These are phyloP conservation scores for Marasmius sp. DNA, from an alignment of 1,284 basidiomycete genomes.

Conservation along the genomic window DNA sequence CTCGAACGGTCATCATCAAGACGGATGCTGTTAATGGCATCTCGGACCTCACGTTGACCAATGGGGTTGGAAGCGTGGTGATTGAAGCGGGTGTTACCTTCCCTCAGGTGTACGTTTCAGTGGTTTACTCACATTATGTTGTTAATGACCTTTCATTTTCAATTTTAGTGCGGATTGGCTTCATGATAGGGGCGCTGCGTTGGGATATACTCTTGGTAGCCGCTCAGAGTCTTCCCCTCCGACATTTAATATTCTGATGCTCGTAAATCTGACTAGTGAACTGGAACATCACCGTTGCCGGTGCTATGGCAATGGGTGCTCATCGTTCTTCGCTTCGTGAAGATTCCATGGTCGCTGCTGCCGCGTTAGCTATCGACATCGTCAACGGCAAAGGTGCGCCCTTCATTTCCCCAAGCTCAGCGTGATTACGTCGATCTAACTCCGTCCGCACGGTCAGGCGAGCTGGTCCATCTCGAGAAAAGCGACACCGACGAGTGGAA, in stretches of 20 bases:
- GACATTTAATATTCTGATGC: neutral
- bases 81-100: constrained; percentile 35
- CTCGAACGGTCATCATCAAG: constrained; percentile 32
- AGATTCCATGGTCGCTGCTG: constrained; percentile 33
- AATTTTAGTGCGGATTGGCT: constrained; percentile 31
- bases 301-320: constrained; percentile 36
- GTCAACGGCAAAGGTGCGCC: constrained; percentile 32
- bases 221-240: neutral
- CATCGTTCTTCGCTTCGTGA: constrained; percentile 35
- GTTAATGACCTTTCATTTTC: neutral
- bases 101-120: constrained; percentile 28
- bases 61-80: constrained; percentile 27
- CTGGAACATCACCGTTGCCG: constrained; percentile 37
- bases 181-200: constrained; percentile 29
- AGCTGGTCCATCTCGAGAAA: constrained; percentile 30
- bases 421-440: neutral
- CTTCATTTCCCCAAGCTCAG: neutral
- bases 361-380: constrained; percentile 32
- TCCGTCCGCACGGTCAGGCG: constrained; percentile 18
- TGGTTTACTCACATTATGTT: neutral
- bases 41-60: constrained; percentile 26
- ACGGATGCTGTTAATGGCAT: constrained; percentile 33
- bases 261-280: constrained; percentile 22
- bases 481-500: constrained; percentile 32
- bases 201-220: constrained; percentile 32